These are phyloP conservation scores for Cafeteria roenbergensis DNA, from an alignment of 108 stramenopile genomes.

Conservation along the genomic window DNA sequence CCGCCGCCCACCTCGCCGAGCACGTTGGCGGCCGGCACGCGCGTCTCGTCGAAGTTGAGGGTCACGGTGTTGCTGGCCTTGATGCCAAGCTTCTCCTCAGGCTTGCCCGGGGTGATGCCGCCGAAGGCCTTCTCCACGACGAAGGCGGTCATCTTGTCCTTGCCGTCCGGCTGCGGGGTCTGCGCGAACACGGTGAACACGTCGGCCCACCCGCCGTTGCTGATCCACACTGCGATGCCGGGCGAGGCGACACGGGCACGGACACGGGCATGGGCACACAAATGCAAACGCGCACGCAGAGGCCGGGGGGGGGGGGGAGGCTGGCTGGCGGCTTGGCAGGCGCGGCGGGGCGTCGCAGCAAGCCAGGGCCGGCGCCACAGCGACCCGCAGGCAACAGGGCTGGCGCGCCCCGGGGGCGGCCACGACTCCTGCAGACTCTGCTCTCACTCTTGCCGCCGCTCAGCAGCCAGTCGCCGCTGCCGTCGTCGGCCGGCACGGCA, in stretches of 20 bases:
- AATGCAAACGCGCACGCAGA: no score
- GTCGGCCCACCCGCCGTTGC: conserved; percentile 25
- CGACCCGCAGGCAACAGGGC: no score
- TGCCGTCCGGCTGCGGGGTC: conserved; percentile 13
- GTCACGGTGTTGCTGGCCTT: conserved; percentile 21
- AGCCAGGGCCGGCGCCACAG: no score
- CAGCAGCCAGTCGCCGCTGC: conserved; percentile 49
- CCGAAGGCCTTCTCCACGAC: conserved; percentile 30
- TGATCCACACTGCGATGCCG: no score
- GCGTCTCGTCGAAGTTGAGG: conserved; percentile 25
- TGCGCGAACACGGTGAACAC: conserved; percentile 33
- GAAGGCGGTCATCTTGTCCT: conserved; percentile 23
- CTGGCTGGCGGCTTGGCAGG: no score
- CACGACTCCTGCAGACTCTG: no score
- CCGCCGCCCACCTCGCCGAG: conserved; percentile 32
- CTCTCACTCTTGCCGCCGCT: conserved; percentile 35
- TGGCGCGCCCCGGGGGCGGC: no score
- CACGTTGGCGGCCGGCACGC: conserved; percentile 30
- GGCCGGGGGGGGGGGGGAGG: no score
- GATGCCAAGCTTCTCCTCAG: conserved; percentile 31
- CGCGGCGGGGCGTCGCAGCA: no score
- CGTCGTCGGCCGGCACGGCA: conserved; percentile 20
- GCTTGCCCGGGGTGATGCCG: conserved; percentile 34
- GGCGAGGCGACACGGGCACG: no score
- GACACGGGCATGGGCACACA: no score